phyloP scores from a whole-genome alignment of 225 moss, liverwort and hornwort species.

The Marchantia paleacea region DNA sequence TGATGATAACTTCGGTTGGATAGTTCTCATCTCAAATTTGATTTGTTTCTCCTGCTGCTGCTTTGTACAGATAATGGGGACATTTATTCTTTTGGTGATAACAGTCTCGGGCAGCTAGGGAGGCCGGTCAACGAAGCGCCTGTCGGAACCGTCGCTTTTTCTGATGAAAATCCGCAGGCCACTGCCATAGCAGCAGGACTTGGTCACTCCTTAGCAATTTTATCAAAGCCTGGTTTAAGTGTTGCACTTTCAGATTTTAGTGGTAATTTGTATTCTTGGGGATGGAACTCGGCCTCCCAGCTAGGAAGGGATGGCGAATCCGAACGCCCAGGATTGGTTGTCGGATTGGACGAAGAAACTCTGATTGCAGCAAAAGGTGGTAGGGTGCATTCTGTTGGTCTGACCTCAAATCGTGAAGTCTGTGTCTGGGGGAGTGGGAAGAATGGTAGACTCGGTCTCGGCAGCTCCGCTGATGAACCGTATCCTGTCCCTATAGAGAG shows the following conservation, averaged over 20 bases:
- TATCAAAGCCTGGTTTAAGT: background rate
- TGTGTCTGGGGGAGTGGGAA: slow-evolving; percentile 93
- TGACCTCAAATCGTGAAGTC: slow-evolving; percentile 46
- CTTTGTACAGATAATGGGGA: slow-evolving; percentile 53
- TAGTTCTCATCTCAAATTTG: too few relatives aligned
- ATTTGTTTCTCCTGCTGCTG: background rate
- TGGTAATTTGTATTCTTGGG: slow-evolving; percentile 75
- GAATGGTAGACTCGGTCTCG: slow-evolving; percentile 82
- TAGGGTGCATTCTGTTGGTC: slow-evolving; percentile 67
- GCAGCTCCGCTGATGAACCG: slow-evolving; percentile 61
- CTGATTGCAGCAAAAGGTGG: slow-evolving; percentile 43
- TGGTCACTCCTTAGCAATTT: slow-evolving; percentile 70
- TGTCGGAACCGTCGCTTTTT: slow-evolving; percentile 42
- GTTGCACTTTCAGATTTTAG: background rate
- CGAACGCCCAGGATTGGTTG: slow-evolving; percentile 44
- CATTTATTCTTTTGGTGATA: slow-evolving; percentile 78
- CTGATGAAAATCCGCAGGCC: slow-evolving; percentile 25
- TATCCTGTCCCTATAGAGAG: slow-evolving; percentile 51
- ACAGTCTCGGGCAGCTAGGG: slow-evolving; percentile 78
- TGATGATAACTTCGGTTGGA: too few relatives aligned
- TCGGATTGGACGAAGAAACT: slow-evolving; percentile 33
- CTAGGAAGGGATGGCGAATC: slow-evolving; percentile 56
- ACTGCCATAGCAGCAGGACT: slow-evolving; percentile 56
- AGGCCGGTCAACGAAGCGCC: slow-evolving; percentile 24
- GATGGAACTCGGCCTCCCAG: slow-evolving; percentile 72